Base-by-base conservation (phyloP, 768 basidiomycete species). In the Boletus reticuloceps region DNA sequence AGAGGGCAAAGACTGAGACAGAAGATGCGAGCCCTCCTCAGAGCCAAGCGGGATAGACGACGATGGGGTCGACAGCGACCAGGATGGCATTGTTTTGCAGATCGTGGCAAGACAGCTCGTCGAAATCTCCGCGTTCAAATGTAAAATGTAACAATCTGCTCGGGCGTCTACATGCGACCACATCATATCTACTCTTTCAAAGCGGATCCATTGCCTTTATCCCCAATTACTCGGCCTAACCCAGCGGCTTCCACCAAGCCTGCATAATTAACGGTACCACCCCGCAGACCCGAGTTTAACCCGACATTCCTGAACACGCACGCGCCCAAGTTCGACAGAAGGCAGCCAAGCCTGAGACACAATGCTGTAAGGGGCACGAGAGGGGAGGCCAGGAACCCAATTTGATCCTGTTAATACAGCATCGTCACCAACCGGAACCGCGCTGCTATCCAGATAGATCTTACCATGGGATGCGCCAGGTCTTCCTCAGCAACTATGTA, bases 401-500 rank as follows among this genome's bases (percentile, higher is more conserved):
- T 41, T 37, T 58, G 65, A 41, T 64, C 66, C 66, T 69, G 29
- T 40, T 22, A 7, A 42, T n/a, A 41, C 6, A 20, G 13, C 32
- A 36, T 38, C 19, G 19, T 67, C 45, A 57, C 17, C 27, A 20
- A 25, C 20, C 32, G 5, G 37, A 44, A 38, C 32, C 32, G 6
- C 31, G 37, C 12, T 2, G 16, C 9, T 29, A 41, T 17, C 32
- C 13, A 11, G 17, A 37, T 4, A 16, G 5, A 40, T 27, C 59
- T 19, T 53, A 79, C 82, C 55, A 81, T 79, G 3, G 84, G 76
- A 59, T 82, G 81, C 57, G 79, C 81, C 52, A 82, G 79, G 62
- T 85, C 83, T 60, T 87, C 83, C 59, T 88, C 84, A 49, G 72
- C 66, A 1, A 70, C 60, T 45, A 88, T 85, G 46, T 77, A 76